A percentile compares a stretch with the other conserved stretches of the same genome.
phyloP scores from a whole-genome alignment of 148 eudicot species.

The Nepenthes gracilis region DNA sequence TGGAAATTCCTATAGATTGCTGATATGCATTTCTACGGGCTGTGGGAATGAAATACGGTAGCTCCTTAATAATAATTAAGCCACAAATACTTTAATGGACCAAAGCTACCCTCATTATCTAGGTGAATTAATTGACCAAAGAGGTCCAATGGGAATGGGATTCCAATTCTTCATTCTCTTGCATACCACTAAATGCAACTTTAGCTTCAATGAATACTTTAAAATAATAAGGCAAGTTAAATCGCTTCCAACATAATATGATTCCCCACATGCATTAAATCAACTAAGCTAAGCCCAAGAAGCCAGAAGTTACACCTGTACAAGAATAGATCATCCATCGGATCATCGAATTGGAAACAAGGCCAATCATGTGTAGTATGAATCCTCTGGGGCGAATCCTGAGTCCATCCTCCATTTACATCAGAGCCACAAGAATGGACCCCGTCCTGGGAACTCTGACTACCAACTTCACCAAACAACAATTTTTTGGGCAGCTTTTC shows the following conservation, averaged over 20 bases:
- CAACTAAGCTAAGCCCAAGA: slow-evolving; percentile 22
- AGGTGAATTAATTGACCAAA: neutral
- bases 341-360: slow-evolving; percentile 27
- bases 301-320: slow-evolving; percentile 34
- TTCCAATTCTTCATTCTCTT: too few relatives aligned
- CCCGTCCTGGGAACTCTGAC: slow-evolving; percentile 4
- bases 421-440: too few relatives aligned
- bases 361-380: slow-evolving; percentile 6
- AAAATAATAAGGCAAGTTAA: neutral
- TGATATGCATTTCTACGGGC: too few relatives aligned
- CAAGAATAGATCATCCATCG: slow-evolving; percentile 57
- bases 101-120: too few relatives aligned
- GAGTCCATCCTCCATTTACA: too few relatives aligned
- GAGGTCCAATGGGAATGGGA: neutral
- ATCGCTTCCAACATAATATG: slow-evolving; percentile 1
- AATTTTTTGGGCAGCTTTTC: slow-evolving; percentile 13
- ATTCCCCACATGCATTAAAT: slow-evolving; percentile 23
- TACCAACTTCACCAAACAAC: slow-evolving; percentile 19
- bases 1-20: neutral
- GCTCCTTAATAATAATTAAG: too few relatives aligned
- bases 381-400: too few relatives aligned
- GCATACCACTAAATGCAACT: too few relatives aligned
- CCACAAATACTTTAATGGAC: too few relatives aligned
- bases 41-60: too few relatives aligned
- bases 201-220: neutral